Base-by-base conservation (phyloP, 495 filamentous ascomycete genomes). In the Xylaria palmicola region DNA sequence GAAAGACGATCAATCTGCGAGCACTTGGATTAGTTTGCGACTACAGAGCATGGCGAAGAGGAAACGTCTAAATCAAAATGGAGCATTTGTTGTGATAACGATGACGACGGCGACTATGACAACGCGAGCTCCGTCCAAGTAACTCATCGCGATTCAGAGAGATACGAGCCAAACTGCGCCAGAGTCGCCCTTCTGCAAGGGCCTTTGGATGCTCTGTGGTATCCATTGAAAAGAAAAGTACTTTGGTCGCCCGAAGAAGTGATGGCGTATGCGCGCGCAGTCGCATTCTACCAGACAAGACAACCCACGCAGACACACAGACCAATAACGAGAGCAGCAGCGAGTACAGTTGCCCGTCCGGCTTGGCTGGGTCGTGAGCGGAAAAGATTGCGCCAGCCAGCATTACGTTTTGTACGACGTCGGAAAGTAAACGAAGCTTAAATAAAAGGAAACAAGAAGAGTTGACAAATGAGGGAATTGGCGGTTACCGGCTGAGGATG, bases 131-230 rank as follows among this genome's bases (percentile, higher is more conserved):
- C 20, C 13, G 36, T 19, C 20, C 37, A 22, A 44, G n/a, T 17
- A 20, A 36, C 41, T 52, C 26, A 30, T 60, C 40, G 44, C 19
- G 19, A 52, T 52, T 27, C 13, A 48, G 43, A 39, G 39, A 4
- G 24, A 36, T 27, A 41, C 37, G 47, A 52, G 37, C 43, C 47
- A 43, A 44, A 60, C 44, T 24, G 48, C 47, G 48, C 36, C 39
- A 37, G 32, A 9, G 19, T 45, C 29, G 13, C 27, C 36, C 4
- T 36, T 44, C 57, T 60, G 57, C 57, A 60, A 60, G 57, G 57
- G 57, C 57, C 57, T 60, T 60, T 60, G 47, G 26, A 48, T 52
- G 34, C 57, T 60, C 57, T 51, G 57, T 39, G 34, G 57, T n/a
- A 37, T 27, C 27, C 36, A 32, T 22, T 19, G 37, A 41, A 15